Evolutionary conservation across 177 flowering plant species (phyloP), one percentile per base, ranked within the genome.

Genomic region (Vitis hybrid): DNA sequence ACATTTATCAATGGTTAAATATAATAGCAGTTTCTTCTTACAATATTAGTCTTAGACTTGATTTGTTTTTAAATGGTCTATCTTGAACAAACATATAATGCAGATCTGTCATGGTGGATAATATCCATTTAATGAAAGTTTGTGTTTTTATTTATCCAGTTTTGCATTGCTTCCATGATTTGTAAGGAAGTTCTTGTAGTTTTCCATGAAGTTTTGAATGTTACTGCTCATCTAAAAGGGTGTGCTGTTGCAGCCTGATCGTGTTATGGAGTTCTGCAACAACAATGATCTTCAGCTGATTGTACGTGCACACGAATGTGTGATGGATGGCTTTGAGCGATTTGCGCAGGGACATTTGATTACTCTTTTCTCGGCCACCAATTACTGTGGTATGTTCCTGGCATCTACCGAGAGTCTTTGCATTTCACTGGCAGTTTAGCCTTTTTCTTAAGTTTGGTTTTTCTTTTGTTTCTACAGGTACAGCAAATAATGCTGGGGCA

Each of bases 271-370:
- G 60, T 88, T 90, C 72, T 90, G 94, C 76, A 86, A 87, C 73
- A 88, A 88, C 82, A 90, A 90, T 80, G 94, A 90, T 74, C 89
- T 90, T 64, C 90, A 90, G 70, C 78, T 90, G 76, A 90, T 90
- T 69, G 95, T 89, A 14, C 89, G 95, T 52, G 95, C 93, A 26
- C 95, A 90, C 68, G 95, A 90, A 70, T 89, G 95, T 80, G 95
- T 90, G 57, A 90, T 90, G 95, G 95, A 90, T 80, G 95, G 95
- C 39, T 90, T 90, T 78, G 95, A 90, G 80, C 89, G 95, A 15
- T 90, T 90, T 77, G 95, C 95, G 15, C 95, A 90, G 76, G 95
- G 95, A 53, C 95, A 90, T 78, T 66, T 90, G 64, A 90, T 90
- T 60, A 90, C 94, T 5, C 89, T 90, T 26, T 90, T 90, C 72